Base-by-base conservation (phyloP, 1,139 yeast genomes). In the Hemisphaericaspora xylofermentans region DNA sequence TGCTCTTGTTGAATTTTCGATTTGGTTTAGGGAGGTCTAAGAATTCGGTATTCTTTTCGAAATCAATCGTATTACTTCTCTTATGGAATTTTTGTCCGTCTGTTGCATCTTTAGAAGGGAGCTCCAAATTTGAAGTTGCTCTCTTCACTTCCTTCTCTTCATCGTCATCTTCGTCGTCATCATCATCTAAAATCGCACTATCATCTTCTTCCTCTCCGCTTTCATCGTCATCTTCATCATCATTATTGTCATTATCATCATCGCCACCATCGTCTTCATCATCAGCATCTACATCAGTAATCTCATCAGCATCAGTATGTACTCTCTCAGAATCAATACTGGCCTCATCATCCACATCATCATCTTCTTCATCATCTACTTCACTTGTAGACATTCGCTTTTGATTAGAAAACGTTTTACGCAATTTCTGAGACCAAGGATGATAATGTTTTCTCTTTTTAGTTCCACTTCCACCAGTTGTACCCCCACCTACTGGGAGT, bases 21-120 rank as follows among this genome's bases (percentile, higher is more conserved):
- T 33, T 39, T 9, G 35, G 18, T 25, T 14, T 19, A 14, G 24
- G 18, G 16, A 33, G 15, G 36, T 27, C 14, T 32, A 38, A 28
- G 30, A 33, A 22, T 19, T 8, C 12, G n/a, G 43, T 37, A 13
- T 51, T 41, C 25, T 27, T 39, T 33, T 35, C 42, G 49, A 24
- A 61, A 45, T 77, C 82, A 30, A 74, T 50, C 0, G 83, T 78
- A 44, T 70, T 68, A 3, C 81, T 63, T 45, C 82, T 60, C 49
- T 72, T 66, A 26, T 55, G 55, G 36, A 57, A 60, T 43, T 65
- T 68, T 35, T 54, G 50, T 3, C 66, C 66, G 15, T 65, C 66
- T n/a, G 68, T 60, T 21, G 57, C 60, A 46, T 66, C 68, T 2
- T 58, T 46, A 2, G 74, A 64, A 4, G 74, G 70, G 2, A 63